Percentiles rank a stretch among this genome's conserved stretches.
These are phyloP conservation scores for Tetrahymena borealis DNA, from an alignment of 73 alveolate species.

Conservation along the genomic window DNA sequence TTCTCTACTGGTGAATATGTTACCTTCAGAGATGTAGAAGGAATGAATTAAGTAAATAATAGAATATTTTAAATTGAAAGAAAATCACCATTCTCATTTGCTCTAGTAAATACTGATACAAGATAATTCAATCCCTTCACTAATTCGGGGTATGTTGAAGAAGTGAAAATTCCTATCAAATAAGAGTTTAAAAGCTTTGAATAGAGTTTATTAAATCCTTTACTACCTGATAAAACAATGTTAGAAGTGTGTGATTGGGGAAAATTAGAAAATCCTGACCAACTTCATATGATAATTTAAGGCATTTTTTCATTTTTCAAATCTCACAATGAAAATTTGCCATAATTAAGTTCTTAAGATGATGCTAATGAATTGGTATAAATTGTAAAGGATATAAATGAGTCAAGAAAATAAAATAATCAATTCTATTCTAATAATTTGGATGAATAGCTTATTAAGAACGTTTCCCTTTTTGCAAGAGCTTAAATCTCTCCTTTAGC, in stretches of 20 bases:
- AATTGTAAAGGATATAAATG: constrained; percentile 63
- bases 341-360: constrained; percentile 52
- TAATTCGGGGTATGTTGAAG: too few species aligned
- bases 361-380: constrained; percentile 47
- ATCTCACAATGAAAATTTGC: constrained; percentile 44
- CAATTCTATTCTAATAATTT: constrained; percentile 44
- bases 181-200: constrained; percentile 34
- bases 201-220: constrained; percentile 44
- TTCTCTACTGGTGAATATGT: constrained; percentile 89
- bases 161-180: constrained; percentile 66
- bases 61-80: constrained; percentile 68
- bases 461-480: constrained; percentile 63
- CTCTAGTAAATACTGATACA: constrained; percentile 73
- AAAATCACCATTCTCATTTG: constrained; percentile 70
- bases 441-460: constrained; percentile 60
- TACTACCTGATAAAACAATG: constrained; percentile 43
- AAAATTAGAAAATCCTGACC: constrained; percentile 63
- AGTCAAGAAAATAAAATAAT: constrained; percentile 41
- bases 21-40: constrained; percentile 88
- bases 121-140: too few species aligned
- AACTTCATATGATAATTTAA: constrained; percentile 47
- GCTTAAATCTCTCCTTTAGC: constrained; percentile 80
- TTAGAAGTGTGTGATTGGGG: constrained; percentile 62
- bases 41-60: constrained; percentile 90
- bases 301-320: constrained; percentile 64